These are phyloP conservation scores for Tolypocladium album DNA, from an alignment of 2,329 filamentous ascomycete genomes.

Conservation along the genomic window DNA sequence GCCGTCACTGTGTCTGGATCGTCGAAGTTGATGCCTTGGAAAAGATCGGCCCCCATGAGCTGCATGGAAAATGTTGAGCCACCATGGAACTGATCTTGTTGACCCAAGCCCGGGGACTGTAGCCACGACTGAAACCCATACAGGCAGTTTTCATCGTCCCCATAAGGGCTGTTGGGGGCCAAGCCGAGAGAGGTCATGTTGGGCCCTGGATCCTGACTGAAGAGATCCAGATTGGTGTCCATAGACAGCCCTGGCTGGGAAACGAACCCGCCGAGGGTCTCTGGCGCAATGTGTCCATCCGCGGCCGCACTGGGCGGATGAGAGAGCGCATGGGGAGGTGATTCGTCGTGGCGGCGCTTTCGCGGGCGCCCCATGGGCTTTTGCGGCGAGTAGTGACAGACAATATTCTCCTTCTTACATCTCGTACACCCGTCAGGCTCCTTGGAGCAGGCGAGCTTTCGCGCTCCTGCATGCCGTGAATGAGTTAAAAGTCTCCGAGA, in stretches of 20 bases:
- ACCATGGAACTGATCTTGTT: slow-evolving; percentile 2
- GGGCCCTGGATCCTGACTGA: slow-evolving; percentile 15
- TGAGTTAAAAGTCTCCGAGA: slow-evolving; percentile 17
- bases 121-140: slow-evolving; percentile 1
- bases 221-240: slow-evolving; percentile 23
- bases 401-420: slow-evolving; percentile 44
- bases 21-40: slow-evolving; percentile 21
- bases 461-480: slow-evolving; percentile 32
- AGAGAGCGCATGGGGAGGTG: not conserved
- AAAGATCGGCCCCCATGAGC: slow-evolving; percentile 16
- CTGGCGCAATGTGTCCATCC: not conserved
- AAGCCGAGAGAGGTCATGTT: slow-evolving; percentile 27
- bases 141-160: slow-evolving; percentile 7
- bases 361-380: slow-evolving; percentile 57
- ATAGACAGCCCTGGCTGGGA: slow-evolving; percentile 6
- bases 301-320: not conserved
- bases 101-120: slow-evolving; percentile 7
- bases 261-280: not conserved
- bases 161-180: slow-evolving; percentile 14
- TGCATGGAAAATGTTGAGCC: slow-evolving; percentile 4
- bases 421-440: slow-evolving; percentile 48
- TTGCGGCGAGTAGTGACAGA: slow-evolving; percentile 52
- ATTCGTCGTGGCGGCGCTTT: slow-evolving; percentile 36
- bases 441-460: slow-evolving; percentile 57
- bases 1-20: slow-evolving; percentile 14